These are phyloP conservation scores for Scedosporium apiospermum DNA, from an alignment of 2,329 filamentous ascomycete species.

Conservation along the genomic window DNA sequence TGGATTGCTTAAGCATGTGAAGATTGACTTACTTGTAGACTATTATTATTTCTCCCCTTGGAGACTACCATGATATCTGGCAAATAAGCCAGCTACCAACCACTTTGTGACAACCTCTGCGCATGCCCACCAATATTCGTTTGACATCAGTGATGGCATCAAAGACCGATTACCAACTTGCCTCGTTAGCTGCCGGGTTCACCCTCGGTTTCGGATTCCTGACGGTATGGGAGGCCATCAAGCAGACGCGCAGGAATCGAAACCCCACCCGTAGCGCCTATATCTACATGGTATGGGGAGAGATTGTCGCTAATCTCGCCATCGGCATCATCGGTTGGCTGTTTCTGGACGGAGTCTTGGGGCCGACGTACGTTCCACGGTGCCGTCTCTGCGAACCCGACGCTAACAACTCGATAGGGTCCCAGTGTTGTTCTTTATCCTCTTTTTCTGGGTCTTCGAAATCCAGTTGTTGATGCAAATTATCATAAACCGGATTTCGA, in stretches of 20 bases:
- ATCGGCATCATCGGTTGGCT: slow-evolving; percentile 30
- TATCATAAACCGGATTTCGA: slow-evolving; percentile 42
- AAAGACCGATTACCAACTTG: slow-evolving; percentile 17
- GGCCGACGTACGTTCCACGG: slow-evolving; percentile 16
- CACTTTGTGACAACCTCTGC: too few relatives aligned
- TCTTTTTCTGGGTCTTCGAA: slow-evolving; percentile 32
- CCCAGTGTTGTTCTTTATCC: slow-evolving; percentile 24
- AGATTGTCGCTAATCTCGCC: slow-evolving; percentile 27
- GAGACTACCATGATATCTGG: too few relatives aligned
- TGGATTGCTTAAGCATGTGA: too few relatives aligned
- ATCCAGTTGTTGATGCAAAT: slow-evolving; percentile 45
- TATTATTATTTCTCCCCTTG: too few relatives aligned
- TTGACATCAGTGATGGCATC: slow-evolving; percentile 10
- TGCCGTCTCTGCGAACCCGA: too few relatives aligned
- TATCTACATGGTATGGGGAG: slow-evolving; percentile 36
- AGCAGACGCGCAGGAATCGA: slow-evolving; percentile 28
- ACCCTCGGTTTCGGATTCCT: slow-evolving; percentile 31
- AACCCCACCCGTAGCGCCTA: slow-evolving; percentile 25
- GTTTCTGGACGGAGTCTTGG: slow-evolving; percentile 24
- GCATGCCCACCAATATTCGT: neutral
- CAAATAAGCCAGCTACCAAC: too few relatives aligned
- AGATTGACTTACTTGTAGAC: too few relatives aligned
- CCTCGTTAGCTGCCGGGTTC: slow-evolving; percentile 21
- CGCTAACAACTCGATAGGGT: slow-evolving; percentile 13
- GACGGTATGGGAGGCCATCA: slow-evolving; percentile 28